Evolutionary conservation across 306 rosid genomes (phyloP).

Genomic region (Rosa multiflora): DNA sequence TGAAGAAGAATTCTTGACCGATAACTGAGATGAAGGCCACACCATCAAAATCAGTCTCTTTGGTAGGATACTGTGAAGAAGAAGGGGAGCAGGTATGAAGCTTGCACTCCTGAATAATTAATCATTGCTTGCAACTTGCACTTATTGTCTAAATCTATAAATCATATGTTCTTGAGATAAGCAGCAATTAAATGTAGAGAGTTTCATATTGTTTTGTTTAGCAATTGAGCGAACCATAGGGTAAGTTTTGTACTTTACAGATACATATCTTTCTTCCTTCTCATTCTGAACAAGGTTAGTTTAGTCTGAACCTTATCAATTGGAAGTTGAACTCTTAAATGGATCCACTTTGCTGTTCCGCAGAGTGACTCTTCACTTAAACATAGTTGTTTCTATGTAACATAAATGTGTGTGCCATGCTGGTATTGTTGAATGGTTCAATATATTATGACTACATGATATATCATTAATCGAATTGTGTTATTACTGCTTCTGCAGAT

Average conservation of each 20-base stretch:
- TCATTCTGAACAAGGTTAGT: too few species aligned
- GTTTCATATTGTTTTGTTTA: too few species aligned
- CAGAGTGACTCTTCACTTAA: too few species aligned
- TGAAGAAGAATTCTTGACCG: too few species aligned
- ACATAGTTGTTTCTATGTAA: neutral
- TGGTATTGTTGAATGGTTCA: neutral
- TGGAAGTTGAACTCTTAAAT: too few species aligned
- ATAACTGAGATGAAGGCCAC: conserved; percentile 12
- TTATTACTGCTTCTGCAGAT: conserved; percentile 51
- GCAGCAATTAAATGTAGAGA: neutral
- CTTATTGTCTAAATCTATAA: neutral
- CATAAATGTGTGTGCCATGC: neutral
- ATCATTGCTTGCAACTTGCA: neutral
- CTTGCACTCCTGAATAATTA: neutral
- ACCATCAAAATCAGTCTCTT: conserved; percentile 80
- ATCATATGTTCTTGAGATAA: neutral
- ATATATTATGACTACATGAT: neutral
- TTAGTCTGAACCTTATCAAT: too few species aligned
- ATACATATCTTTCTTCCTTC: too few species aligned
- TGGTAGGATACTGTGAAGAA: conserved; percentile 73
- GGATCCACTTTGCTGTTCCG: too few species aligned
- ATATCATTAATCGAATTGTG: neutral
- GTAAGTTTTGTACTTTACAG: too few species aligned
- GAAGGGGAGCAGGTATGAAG: conserved; percentile 61
- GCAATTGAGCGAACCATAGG: too few species aligned